phyloP scores from a whole-genome alignment of 495 filamentous ascomycete genomes.

The Lophiostoma macrostomum region DNA sequence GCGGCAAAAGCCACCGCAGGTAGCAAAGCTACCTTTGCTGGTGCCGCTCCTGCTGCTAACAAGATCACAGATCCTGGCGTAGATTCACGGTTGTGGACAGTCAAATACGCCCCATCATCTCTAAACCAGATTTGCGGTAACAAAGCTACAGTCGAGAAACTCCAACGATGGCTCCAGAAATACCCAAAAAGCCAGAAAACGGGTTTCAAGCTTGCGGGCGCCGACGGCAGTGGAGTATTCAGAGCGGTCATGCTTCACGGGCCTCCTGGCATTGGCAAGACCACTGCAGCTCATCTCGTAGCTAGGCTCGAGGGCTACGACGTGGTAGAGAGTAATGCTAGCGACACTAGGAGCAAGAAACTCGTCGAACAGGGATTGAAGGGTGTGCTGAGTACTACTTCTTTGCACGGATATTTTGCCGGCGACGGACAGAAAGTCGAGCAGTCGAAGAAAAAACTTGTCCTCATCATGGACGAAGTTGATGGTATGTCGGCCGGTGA shows the following conservation, averaged over 20 bases:
- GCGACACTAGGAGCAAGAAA: conserved; percentile 96
- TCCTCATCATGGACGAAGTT: conserved; percentile 98
- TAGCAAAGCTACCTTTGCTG: conserved; percentile 50
- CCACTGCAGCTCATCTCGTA: conserved; percentile 90
- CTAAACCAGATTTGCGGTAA: conserved; percentile 92
- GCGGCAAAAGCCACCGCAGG: conserved; percentile 15
- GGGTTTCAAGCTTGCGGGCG: conserved; percentile 72
- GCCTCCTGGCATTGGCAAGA: conserved; percentile 96
- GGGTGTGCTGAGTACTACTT: conserved; percentile 90
- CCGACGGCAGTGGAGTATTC: conserved; percentile 73
- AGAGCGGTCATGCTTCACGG: conserved; percentile 91
- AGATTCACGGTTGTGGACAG: conserved; percentile 82
- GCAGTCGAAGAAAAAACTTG: conserved; percentile 78
- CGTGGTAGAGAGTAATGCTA: conserved; percentile 90
- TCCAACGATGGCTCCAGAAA: conserved; percentile 78
- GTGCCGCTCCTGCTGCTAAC: conserved; percentile 12
- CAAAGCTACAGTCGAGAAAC: conserved; percentile 82
- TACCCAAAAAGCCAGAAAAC: conserved; percentile 73
- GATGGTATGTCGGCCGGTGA: conserved; percentile 99
- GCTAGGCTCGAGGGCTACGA: conserved; percentile 93
- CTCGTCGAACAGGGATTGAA: conserved; percentile 81
- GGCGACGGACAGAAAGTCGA: conserved; percentile 77
- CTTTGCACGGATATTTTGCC: conserved; percentile 89
- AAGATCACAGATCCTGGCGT: conserved; percentile 34
- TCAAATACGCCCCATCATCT: conserved; percentile 85